These are phyloP conservation scores for Ceratobasidium theobromae DNA, from an alignment of 1,284 basidiomycete genomes.

Conservation along the genomic window DNA sequence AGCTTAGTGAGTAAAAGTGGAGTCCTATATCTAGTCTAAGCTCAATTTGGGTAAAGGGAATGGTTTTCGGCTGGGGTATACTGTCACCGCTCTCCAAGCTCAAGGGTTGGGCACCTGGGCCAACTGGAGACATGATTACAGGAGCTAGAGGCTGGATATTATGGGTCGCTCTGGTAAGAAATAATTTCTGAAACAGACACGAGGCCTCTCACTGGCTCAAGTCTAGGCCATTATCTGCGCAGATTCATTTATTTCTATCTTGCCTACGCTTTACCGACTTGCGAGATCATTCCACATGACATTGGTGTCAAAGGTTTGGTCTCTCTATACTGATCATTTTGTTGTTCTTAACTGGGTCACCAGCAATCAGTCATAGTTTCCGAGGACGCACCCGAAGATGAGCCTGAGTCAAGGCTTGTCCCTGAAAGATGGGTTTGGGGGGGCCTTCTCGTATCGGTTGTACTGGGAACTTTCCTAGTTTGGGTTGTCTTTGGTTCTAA, in stretches of 20 bases:
- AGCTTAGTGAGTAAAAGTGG: constrained; percentile 59
- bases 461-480: constrained; percentile 75
- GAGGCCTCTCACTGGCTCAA: neutral
- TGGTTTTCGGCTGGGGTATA: constrained; percentile 94
- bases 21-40: neutral
- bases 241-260: constrained; percentile 82
- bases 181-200: neutral
- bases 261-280: constrained; percentile 51
- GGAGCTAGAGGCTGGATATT: constrained; percentile 92
- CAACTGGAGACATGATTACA: constrained; percentile 77
- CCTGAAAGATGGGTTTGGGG: constrained; percentile 74
- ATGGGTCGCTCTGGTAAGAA: constrained; percentile 72
- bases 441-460: constrained; percentile 65
- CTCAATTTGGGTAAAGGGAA: constrained; percentile 57
- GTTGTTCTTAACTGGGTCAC: neutral
- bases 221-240: constrained; percentile 82
- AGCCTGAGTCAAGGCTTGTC: constrained; percentile 59
- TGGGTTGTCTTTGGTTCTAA: constrained; percentile 86
- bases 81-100: constrained; percentile 83
- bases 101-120: constrained; percentile 87
- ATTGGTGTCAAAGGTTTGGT: constrained; percentile 6
- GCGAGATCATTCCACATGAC: neutral
- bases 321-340: neutral
- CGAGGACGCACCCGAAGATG: constrained; percentile 14
- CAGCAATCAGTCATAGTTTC: neutral